Conservation (phyloP, 257 asterid species). For the Thymus mandschuricus region DNA sequence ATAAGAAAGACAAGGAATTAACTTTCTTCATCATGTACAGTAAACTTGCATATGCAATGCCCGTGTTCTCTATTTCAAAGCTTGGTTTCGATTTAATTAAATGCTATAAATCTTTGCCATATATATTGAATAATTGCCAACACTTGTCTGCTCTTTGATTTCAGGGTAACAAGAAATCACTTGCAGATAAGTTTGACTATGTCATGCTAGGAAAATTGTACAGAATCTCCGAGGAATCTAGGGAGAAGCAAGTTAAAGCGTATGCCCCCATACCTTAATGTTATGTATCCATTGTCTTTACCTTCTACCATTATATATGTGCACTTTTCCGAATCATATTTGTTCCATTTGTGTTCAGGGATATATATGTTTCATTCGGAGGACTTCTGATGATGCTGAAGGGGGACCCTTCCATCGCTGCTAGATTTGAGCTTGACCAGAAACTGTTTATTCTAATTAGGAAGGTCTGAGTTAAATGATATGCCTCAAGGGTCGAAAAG, state of each 20-base stretch:
- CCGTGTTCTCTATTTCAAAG: neutral
- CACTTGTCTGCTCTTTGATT: slow-evolving; percentile 5
- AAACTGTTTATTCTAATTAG: slow-evolving; percentile 74
- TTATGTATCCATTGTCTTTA: neutral
- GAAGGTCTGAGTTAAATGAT: slow-evolving; percentile 53
- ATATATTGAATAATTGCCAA: slow-evolving; percentile 6
- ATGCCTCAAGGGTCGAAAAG: no score
- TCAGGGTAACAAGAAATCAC: slow-evolving; percentile 58
- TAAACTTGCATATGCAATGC: neutral
- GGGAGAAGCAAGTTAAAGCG: slow-evolving; percentile 69
- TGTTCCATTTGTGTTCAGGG: slow-evolving; percentile 46
- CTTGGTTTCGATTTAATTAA: neutral
- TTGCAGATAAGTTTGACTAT: slow-evolving; percentile 87
- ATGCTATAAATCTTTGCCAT: neutral
- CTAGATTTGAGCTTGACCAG: slow-evolving; percentile 86
- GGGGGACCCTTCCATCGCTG: slow-evolving; percentile 67
- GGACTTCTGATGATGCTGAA: slow-evolving; percentile 76
- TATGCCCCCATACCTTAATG: slow-evolving; percentile 40
- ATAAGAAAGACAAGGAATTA: neutral
- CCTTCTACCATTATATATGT: neutral
- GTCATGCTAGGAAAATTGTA: slow-evolving; percentile 94
- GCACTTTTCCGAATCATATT: neutral
- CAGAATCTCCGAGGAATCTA: slow-evolving; percentile 74
- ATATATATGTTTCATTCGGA: slow-evolving; percentile 69
- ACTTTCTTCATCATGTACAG: neutral